Conservation (phyloP, 306 rosid genomes). For the Potentilla sterilis region DNA sequence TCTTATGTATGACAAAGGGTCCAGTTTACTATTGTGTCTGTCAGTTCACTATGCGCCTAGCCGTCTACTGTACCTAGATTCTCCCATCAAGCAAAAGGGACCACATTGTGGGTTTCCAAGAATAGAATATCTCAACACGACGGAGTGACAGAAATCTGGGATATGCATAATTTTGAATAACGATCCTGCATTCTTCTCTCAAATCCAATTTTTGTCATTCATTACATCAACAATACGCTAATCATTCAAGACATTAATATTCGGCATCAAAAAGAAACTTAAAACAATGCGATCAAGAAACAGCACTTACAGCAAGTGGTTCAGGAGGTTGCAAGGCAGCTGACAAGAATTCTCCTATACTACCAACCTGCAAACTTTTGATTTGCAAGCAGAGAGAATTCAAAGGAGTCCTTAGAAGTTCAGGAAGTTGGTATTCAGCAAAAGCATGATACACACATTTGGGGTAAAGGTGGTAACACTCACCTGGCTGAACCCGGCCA, state of each 20-base stretch:
- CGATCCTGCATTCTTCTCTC: neutral
- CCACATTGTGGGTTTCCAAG: neutral
- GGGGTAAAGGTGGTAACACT: slow-evolving; percentile 94
- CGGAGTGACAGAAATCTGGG: neutral
- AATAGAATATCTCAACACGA: neutral
- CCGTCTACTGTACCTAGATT: neutral
- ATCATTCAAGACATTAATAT: neutral
- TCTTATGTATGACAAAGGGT: neutral
- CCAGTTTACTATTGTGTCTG: neutral
- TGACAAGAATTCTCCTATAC: slow-evolving; percentile 90
- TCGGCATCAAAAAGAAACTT: neutral
- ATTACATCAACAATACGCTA: neutral
- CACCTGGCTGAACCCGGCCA: slow-evolving; percentile 97
- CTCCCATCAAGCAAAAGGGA: neutral
- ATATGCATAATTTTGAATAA: neutral
- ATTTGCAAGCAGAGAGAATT: slow-evolving; percentile 98
- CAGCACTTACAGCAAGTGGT: slow-evolving; percentile 66
- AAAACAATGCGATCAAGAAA: slow-evolving; percentile 5
- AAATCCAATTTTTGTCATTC: neutral
- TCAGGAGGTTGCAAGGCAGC: slow-evolving; percentile 92
- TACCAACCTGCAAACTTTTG: slow-evolving; percentile 90
- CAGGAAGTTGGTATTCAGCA: slow-evolving; percentile 95
- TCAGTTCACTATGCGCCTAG: neutral
- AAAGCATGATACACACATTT: slow-evolving; percentile 83
- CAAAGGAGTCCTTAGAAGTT: slow-evolving; percentile 91